These are phyloP conservation scores for Euphorbia corollata DNA, from an alignment of 441 rosid genomes.

Conservation along the genomic window DNA sequence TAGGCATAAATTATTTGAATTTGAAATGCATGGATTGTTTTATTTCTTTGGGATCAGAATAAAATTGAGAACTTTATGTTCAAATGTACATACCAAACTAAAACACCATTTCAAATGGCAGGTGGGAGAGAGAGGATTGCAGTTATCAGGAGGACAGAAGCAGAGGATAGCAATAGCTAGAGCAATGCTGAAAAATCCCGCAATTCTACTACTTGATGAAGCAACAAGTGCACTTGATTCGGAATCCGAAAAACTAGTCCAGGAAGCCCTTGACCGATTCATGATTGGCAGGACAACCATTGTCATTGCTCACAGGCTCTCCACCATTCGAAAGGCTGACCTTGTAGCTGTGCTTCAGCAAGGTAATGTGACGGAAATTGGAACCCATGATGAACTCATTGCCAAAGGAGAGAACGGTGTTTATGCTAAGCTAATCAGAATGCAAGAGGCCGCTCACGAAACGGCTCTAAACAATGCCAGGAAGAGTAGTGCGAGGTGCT, in stretches of 20 bases:
- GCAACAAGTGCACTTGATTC: slow-evolving; percentile 98
- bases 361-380: slow-evolving; percentile 88
- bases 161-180: slow-evolving; percentile 96
- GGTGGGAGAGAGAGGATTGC: slow-evolving; percentile 99
- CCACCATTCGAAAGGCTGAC: slow-evolving; percentile 96
- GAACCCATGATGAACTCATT: slow-evolving; percentile 87
- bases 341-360: slow-evolving; percentile 95
- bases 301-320: slow-evolving; percentile 93
- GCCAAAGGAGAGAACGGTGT: slow-evolving; percentile 83
- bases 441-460: slow-evolving; percentile 96
- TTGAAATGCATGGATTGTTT: not conserved
- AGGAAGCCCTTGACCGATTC: slow-evolving; percentile 95
- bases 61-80: not conserved
- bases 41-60: not conserved
- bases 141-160: slow-evolving; percentile 97
- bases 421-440: slow-evolving; percentile 80
- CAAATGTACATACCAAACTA: not conserved
- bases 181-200: slow-evolving; percentile 95
- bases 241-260: slow-evolving; percentile 95
- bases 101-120: slow-evolving; percentile 34
- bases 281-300: slow-evolving; percentile 99
- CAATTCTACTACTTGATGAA: slow-evolving; percentile 88
- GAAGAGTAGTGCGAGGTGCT: slow-evolving; percentile 95
- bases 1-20: slow-evolving; percentile 3
- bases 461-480: slow-evolving; percentile 87